A percentile compares a stretch with the other conserved stretches of the same genome.
Conservation (phyloP, 169 alveolate genomes). For the Cryptosporidium sp. region DNA sequence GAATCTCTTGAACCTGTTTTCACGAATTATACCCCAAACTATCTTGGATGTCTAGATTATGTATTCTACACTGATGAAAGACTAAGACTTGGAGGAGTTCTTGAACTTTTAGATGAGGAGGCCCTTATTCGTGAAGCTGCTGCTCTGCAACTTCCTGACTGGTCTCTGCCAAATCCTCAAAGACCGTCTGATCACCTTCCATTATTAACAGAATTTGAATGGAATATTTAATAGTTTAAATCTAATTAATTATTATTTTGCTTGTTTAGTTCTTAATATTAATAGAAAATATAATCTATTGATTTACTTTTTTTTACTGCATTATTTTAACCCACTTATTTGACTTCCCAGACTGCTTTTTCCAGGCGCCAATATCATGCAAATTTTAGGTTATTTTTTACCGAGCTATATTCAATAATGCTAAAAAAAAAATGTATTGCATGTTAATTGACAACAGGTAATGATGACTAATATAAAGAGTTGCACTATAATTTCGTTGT, state of each 20-base stretch:
- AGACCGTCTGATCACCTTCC: constrained; percentile 86
- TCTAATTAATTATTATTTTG: not conserved
- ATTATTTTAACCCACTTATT: not conserved
- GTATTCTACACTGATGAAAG: constrained; percentile 81
- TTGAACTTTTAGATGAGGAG: constrained; percentile 78
- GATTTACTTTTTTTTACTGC: not conserved
- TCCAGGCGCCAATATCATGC: constrained; percentile 3
- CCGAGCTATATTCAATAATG: constrained; percentile 22
- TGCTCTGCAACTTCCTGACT: constrained; percentile 80
- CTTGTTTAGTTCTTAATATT: constrained; percentile 1
- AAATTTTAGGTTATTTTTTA: not conserved
- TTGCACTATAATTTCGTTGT: constrained; percentile 21
- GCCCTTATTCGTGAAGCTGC: constrained; percentile 83
- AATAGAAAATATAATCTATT: not conserved
- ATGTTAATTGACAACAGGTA: constrained; percentile 20
- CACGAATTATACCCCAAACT: constrained; percentile 83
- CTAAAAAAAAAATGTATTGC: not conserved
- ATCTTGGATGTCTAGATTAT: constrained; percentile 84
- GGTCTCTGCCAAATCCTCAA: constrained; percentile 84
- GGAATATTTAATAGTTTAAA: constrained; percentile 57
- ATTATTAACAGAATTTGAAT: constrained; percentile 83
- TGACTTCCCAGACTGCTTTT: not conserved
- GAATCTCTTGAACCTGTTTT: constrained; percentile 82
- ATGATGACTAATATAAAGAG: not conserved
- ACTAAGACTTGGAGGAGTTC: constrained; percentile 79